phyloP scores from a whole-genome alignment of 2,329 filamentous ascomycete genomes.

The Daldinia eschscholtzii region DNA sequence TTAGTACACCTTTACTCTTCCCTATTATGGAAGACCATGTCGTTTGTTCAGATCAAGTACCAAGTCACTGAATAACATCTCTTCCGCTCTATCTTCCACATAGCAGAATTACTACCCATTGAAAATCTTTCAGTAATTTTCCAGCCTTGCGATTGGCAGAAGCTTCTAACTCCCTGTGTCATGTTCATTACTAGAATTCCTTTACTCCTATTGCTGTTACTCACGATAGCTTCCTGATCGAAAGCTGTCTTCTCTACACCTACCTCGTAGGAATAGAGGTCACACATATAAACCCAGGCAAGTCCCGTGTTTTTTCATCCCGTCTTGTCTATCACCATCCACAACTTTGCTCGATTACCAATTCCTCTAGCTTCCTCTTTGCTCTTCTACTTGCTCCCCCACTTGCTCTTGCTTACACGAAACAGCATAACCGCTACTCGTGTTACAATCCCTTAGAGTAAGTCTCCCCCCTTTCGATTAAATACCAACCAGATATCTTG shows the following conservation, averaged over 20 bases:
- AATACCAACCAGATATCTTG: neutral
- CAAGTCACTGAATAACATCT: neutral
- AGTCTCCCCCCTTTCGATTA: neutral
- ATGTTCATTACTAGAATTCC: neutral
- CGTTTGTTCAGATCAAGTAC: conserved; percentile 5
- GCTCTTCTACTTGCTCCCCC: neutral
- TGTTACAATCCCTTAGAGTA: neutral
- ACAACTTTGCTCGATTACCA: conserved; percentile 2
- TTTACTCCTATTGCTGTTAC: neutral
- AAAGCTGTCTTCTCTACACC: neutral
- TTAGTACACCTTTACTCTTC: neutral
- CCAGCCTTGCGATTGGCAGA: neutral
- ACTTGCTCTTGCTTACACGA: conserved; percentile 4
- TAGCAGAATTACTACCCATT: neutral
- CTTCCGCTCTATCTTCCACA: neutral
- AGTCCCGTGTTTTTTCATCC: neutral
- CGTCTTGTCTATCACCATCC: neutral
- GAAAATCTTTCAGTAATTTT: neutral
- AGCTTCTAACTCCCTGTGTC: neutral
- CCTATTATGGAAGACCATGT: neutral
- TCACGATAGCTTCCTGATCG: conserved; percentile 4
- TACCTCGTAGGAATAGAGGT: neutral
- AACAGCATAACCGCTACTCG: neutral
- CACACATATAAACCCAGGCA: conserved; percentile 1
- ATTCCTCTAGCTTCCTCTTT: neutral